These are phyloP conservation scores for Cladophialophora exuberans DNA, from an alignment of 2,329 filamentous ascomycete species.

Conservation along the genomic window DNA sequence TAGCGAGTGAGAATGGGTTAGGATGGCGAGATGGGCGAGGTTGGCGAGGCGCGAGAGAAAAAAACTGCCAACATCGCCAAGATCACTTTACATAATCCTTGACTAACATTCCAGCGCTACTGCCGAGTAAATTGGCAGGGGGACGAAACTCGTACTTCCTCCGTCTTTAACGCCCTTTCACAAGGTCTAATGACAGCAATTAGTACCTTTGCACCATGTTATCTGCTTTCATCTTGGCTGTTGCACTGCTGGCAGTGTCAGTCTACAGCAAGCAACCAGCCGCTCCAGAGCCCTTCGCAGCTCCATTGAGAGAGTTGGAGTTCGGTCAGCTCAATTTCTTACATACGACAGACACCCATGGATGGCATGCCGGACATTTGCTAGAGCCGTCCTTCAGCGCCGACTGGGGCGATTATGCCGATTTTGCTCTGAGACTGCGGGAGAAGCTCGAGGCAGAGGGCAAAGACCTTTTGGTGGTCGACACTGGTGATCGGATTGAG, in stretches of 20 bases:
- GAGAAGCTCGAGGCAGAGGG: slow-evolving; percentile 76
- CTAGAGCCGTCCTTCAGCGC: slow-evolving; percentile 93
- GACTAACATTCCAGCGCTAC: too few relatives aligned
- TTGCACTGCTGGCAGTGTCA: slow-evolving; percentile 15
- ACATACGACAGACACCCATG: slow-evolving; percentile 95
- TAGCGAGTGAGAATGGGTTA: too few relatives aligned
- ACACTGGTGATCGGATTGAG: slow-evolving; percentile 91
- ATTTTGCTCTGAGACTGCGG: slow-evolving; percentile 82
- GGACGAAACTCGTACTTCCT: too few relatives aligned
- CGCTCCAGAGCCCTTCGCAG: slow-evolving; percentile 75
- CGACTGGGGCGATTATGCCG: slow-evolving; percentile 98
- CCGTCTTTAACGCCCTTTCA: too few relatives aligned
- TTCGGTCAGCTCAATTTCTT: slow-evolving; percentile 97
- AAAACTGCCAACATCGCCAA: too few relatives aligned
- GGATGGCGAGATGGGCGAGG: too few relatives aligned
- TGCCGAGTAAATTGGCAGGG: too few relatives aligned
- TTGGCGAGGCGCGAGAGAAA: too few relatives aligned
- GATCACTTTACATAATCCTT: too few relatives aligned
- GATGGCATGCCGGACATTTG: slow-evolving; percentile 88
- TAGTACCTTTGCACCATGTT: background rate
- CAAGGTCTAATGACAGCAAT: background rate
- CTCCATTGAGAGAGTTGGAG: slow-evolving; percentile 78
- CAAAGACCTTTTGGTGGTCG: slow-evolving; percentile 85
- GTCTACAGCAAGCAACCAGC: slow-evolving; percentile 70
- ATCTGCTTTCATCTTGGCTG: background rate